phyloP scores from a whole-genome alignment of 1,284 basidiomycete genomes.

The Coriolopsis trogii region DNA sequence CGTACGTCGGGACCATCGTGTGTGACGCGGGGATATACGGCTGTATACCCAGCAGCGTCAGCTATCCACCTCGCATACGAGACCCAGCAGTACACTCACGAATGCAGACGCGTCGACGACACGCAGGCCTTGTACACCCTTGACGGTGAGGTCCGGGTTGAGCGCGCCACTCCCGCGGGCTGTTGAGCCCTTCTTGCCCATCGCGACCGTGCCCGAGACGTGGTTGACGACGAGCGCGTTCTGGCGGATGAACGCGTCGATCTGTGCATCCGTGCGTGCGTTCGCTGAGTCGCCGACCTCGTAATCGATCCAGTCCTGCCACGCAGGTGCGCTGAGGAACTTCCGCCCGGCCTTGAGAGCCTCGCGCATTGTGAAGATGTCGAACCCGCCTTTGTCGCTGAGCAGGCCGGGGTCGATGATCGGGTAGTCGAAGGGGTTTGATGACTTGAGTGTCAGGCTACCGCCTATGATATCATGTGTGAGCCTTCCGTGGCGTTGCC shows the following conservation, averaged over 20 bases:
- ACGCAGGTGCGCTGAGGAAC: constrained; percentile 24
- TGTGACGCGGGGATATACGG: constrained; percentile 28
- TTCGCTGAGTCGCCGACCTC: constrained; percentile 2
- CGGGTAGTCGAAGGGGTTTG: constrained; percentile 25
- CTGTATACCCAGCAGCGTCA: constrained; percentile 7
- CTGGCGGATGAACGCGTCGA: constrained; percentile 15
- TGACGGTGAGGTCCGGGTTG: constrained; percentile 34
- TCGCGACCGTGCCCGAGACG: constrained; percentile 2
- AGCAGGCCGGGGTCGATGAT: constrained; percentile 28
- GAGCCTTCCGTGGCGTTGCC: neutral
- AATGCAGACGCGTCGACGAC: constrained; percentile 40
- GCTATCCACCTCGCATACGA: neutral
- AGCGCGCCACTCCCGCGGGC: constrained; percentile 27
- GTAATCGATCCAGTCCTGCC: constrained; percentile 11
- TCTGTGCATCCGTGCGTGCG: constrained; percentile 12
- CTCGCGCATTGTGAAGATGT: constrained; percentile 22
- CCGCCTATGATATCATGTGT: constrained; percentile 21
- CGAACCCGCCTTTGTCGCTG: constrained; percentile 20
- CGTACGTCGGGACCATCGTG: constrained; percentile 25
- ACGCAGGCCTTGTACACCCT: constrained; percentile 33
- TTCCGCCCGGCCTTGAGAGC: constrained; percentile 19
- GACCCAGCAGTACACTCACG: constrained; percentile 17
- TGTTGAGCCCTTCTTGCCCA: constrained; percentile 2
- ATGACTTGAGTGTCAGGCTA: constrained; percentile 25
- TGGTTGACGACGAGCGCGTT: constrained; percentile 8